Evolutionary conservation across 1,284 basidiomycete genomes (phyloP).

Genomic region (Irpex sp.): DNA sequence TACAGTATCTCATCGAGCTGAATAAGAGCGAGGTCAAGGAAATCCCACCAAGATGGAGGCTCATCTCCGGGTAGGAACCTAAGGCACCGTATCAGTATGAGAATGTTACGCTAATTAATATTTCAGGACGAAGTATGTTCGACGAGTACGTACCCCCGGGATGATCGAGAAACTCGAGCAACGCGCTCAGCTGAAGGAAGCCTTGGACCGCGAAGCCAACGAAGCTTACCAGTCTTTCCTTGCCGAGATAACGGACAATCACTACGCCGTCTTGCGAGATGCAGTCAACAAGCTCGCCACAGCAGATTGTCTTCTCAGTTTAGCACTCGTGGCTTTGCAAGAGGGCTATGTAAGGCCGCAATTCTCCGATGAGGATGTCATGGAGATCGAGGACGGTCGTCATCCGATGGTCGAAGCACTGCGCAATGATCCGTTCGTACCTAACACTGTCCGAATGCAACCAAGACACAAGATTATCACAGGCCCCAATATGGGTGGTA

Average conservation of each 20-base stretch:
- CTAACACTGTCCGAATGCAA: conserved; percentile 61
- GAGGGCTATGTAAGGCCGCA: conserved; percentile 72
- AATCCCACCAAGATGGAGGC: conserved; percentile 79
- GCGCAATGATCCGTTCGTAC: conserved; percentile 75
- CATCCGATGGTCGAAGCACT: conserved; percentile 84
- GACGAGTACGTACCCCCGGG: conserved; percentile 82
- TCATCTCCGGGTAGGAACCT: conserved; percentile 62
- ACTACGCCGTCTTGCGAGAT: conserved; percentile 70
- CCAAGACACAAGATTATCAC: conserved; percentile 75
- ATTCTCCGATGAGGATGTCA: conserved; percentile 52
- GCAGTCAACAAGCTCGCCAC: conserved; percentile 76
- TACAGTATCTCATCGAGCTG: conserved; percentile 76
- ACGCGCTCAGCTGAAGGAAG: conserved; percentile 77
- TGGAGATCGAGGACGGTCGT: conserved; percentile 70
- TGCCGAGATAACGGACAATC: conserved; percentile 56
- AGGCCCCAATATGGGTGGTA: conserved; percentile 81
- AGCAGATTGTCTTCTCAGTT: conserved; percentile 76
- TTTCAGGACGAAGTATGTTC: conserved; percentile 67
- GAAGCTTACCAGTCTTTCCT: conserved; percentile 71
- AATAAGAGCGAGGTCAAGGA: conserved; percentile 65
- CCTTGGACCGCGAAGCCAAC: conserved; percentile 63
- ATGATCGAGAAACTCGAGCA: conserved; percentile 68
- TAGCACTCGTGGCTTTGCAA: conserved; percentile 67
- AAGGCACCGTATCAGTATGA: too few species aligned
- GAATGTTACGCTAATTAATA: conserved; percentile 4